Conservation (phyloP, 2,329 filamentous ascomycete species). For the Xylariaceae sp. region DNA sequence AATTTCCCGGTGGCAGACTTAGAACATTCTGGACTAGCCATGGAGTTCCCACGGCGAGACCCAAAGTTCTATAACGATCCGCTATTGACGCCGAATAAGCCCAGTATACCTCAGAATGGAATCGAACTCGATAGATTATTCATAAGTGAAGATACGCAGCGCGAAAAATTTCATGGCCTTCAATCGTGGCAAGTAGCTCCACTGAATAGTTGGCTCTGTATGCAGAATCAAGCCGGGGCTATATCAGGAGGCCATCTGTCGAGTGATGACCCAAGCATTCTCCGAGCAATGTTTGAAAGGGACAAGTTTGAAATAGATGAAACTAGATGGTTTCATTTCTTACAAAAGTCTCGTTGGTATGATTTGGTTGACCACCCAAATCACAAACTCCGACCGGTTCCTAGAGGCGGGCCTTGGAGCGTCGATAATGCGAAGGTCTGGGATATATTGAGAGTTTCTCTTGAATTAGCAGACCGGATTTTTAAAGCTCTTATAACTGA, state of each 20-base stretch:
- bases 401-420: constrained; percentile 31
- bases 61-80: constrained; percentile 3
- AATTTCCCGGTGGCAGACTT: not conserved
- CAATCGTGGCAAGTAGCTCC: not conserved
- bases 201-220: constrained; percentile 7
- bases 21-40: constrained; percentile 1
- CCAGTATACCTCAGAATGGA: not conserved
- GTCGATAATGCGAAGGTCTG: constrained; percentile 4
- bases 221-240: too few species aligned
- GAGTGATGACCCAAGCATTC: too few species aligned
- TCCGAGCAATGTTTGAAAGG: too few species aligned
- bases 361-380: not conserved
- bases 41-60: not conserved
- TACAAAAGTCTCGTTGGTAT: constrained; percentile 4
- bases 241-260: too few species aligned
- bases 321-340: not conserved
- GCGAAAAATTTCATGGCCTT: accelerated
- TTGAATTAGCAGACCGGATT: constrained; percentile 1
- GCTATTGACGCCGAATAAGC: too few species aligned
- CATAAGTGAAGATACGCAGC: not conserved
- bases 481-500: not conserved
- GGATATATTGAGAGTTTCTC: not conserved
- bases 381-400: constrained; percentile 61
- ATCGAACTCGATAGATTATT: constrained; percentile 1
- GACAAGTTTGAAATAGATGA: not conserved